A percentile compares a stretch with the other conserved stretches of the same genome.
Conservation (phyloP, 805 yeast species). For the Zygosaccharomyces gambellarensis region DNA sequence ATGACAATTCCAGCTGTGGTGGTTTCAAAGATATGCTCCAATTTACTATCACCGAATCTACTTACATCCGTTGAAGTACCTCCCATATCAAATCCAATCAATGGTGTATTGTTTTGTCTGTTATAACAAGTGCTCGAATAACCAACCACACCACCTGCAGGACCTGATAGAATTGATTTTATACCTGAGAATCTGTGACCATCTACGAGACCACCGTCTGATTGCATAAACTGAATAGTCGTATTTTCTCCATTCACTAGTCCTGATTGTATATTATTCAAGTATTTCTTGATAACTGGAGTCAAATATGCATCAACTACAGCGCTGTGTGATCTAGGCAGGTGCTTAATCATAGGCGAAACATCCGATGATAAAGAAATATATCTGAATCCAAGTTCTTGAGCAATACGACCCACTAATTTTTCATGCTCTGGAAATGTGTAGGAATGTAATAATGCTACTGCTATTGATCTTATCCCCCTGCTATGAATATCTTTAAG, state of each 20-base stretch:
- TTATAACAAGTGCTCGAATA: slow-evolving; percentile 77
- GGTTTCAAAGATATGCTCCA: slow-evolving; percentile 78
- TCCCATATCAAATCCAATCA: slow-evolving; percentile 86
- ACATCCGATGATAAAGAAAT: slow-evolving; percentile 64
- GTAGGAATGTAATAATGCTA: slow-evolving; percentile 68
- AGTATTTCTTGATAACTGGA: slow-evolving; percentile 67
- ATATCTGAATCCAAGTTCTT: slow-evolving; percentile 60
- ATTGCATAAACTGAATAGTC: slow-evolving; percentile 82
- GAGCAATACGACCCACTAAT: slow-evolving; percentile 54
- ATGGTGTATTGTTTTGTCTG: slow-evolving; percentile 48
- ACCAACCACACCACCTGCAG: slow-evolving; percentile 98
- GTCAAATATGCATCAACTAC: slow-evolving; percentile 80
- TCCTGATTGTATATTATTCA: slow-evolving; percentile 58
- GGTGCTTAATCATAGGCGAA: slow-evolving; percentile 74
- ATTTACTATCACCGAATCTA: slow-evolving; percentile 60
- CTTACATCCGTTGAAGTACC: slow-evolving; percentile 88
- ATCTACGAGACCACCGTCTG: slow-evolving; percentile 91
- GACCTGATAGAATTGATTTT: slow-evolving; percentile 86
- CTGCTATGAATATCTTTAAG: slow-evolving; percentile 44
- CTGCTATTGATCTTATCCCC: slow-evolving; percentile 67
- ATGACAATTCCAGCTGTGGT: slow-evolving; percentile 79
- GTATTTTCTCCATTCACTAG: slow-evolving; percentile 46
- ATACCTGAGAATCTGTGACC: slow-evolving; percentile 81
- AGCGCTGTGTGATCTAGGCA: slow-evolving; percentile 71
- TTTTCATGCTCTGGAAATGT: slow-evolving; percentile 68